A percentile compares a stretch with the other conserved stretches of the same genome.
phyloP scores from a whole-genome alignment of 208 protist genomes.

The Trypanosoma conorhini region DNA sequence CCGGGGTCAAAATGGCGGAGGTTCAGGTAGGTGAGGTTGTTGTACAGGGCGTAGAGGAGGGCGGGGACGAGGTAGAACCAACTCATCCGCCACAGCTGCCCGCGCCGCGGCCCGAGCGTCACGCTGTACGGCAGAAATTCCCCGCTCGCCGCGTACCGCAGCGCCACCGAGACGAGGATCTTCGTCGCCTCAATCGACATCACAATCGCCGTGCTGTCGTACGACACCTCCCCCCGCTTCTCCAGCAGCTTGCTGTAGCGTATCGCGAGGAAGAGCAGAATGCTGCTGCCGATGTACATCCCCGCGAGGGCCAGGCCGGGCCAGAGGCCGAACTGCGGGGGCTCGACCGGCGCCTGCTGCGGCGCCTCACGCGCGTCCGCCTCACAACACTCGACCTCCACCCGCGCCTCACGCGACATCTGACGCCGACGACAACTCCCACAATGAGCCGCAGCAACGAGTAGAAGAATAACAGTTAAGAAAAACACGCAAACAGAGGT shows the following conservation, averaged over 20 bases:
- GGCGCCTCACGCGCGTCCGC: neutral
- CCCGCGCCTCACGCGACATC: neutral
- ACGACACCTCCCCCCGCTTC: constrained; percentile 15
- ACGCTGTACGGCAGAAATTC: constrained; percentile 38
- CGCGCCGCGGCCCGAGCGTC: constrained; percentile 23
- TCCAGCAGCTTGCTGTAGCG: constrained; percentile 43
- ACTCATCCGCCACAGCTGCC: constrained; percentile 43
- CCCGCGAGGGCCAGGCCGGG: constrained; percentile 37
- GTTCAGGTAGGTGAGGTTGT: constrained; percentile 83
- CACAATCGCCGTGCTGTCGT: constrained; percentile 47
- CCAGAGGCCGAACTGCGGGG: constrained; percentile 28
- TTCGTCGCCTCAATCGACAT: constrained; percentile 57
- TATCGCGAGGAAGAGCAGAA: constrained; percentile 51
- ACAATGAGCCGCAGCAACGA: neutral
- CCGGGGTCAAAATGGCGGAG: constrained; percentile 54
- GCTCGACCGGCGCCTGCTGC: neutral
- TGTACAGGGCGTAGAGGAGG: constrained; percentile 79
- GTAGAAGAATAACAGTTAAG: neutral
- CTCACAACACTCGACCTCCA: neutral
- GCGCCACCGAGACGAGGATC: constrained; percentile 36
- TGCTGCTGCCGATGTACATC: constrained; percentile 50
- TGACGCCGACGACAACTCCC: neutral
- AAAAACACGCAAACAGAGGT: too few species aligned
- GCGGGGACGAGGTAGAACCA: constrained; percentile 50
- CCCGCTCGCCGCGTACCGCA: constrained; percentile 47